Conservation (phyloP, 163 green algal genomes). For the Prototheca wickerhamii region DNA sequence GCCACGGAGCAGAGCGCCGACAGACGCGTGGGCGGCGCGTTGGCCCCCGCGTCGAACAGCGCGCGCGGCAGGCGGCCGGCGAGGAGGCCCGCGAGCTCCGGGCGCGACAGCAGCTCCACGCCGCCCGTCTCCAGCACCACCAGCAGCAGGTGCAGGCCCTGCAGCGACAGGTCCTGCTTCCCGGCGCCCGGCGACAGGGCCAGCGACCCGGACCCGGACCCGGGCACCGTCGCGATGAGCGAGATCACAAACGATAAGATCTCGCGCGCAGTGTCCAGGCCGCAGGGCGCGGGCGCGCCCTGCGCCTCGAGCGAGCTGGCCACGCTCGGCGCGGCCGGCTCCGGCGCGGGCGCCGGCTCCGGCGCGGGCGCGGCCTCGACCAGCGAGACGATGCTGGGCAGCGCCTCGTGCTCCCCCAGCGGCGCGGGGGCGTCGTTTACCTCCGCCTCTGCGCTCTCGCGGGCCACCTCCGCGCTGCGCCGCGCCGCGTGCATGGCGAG, state of each 20-base stretch:
- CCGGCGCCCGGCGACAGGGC: slow-evolving; percentile 5
- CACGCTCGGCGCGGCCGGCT: background rate
- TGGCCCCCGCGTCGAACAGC: slow-evolving; percentile 33
- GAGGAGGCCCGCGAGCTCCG: slow-evolving; percentile 60
- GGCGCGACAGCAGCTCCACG: slow-evolving; percentile 42
- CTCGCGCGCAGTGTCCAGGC: slow-evolving; percentile 28
- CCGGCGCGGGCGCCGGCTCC: too few relatives aligned
- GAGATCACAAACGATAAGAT: slow-evolving; percentile 42
- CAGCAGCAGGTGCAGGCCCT: slow-evolving; percentile 66
- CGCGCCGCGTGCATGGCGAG: background rate
- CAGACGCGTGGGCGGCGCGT: slow-evolving; percentile 27
- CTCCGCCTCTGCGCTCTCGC: background rate
- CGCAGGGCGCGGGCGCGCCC: slow-evolving; percentile 20
- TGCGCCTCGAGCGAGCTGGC: too few relatives aligned
- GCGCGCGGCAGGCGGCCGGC: slow-evolving; percentile 53
- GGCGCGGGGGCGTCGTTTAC: too few relatives aligned
- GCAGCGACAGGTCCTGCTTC: slow-evolving; percentile 39
- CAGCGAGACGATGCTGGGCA: slow-evolving; percentile 17
- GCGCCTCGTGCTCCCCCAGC: background rate
- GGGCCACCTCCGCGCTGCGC: slow-evolving; percentile 1
- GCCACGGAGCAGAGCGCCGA: slow-evolving; percentile 39
- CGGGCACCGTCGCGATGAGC: slow-evolving; percentile 27
- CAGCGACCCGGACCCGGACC: background rate
- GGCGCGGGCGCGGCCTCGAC: background rate
- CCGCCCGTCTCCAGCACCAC: slow-evolving; percentile 48